Evolutionary conservation across 106 monocot species (phyloP).

Genomic region (Apostasia ramifera): DNA sequence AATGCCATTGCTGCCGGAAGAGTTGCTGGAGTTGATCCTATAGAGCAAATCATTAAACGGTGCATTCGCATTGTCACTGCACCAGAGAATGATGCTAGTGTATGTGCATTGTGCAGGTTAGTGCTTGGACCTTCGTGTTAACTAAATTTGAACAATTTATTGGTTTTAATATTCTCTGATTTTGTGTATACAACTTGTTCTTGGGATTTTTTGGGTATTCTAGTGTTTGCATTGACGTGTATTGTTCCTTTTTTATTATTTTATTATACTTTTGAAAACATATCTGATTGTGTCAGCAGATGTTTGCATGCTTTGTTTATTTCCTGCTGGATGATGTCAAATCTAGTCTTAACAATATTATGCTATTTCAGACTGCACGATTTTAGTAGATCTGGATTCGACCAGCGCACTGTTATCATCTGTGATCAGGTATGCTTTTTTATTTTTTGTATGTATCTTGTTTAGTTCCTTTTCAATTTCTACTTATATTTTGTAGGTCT

Average conservation of each 20-base stretch:
- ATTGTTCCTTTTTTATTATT: not conserved
- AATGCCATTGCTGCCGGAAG: constrained; percentile 87
- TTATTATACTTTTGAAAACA: too few relatives aligned
- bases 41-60: constrained; percentile 51
- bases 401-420: constrained; percentile 51
- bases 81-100: constrained; percentile 35
- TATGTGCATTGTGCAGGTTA: constrained; percentile 72
- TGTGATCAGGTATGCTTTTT: constrained; percentile 59
- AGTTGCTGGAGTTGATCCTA: constrained; percentile 68
- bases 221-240: not conserved
- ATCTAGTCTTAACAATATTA: not conserved
- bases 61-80: constrained; percentile 66
- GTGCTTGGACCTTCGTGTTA: not conserved
- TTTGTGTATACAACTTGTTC: not conserved
- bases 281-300: not conserved
- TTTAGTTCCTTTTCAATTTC: not conserved
- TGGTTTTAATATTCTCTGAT: not conserved
- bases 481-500: not conserved
- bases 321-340: not conserved
- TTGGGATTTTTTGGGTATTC: not conserved
- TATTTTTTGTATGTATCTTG: not conserved
- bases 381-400: constrained; percentile 58
- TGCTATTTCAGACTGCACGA: constrained; percentile 51
- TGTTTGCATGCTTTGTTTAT: not conserved
- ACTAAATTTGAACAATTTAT: not conserved